Evolutionary conservation across 1,284 basidiomycete genomes (phyloP), one percentile per base, ranked within the genome.

Genomic region (Ganoderma meredithae): DNA sequence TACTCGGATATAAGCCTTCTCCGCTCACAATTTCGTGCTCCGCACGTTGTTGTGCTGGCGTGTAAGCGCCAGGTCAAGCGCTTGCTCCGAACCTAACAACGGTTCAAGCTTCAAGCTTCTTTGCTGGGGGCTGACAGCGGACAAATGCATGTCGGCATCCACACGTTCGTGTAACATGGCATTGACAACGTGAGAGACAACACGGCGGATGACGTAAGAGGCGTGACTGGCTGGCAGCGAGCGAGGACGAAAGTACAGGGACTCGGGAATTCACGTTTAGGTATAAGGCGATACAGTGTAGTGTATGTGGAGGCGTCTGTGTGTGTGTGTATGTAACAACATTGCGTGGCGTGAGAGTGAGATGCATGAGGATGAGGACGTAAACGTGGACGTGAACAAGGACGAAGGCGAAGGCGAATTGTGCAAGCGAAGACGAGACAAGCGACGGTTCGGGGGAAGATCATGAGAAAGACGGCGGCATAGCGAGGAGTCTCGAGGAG

Each of bases 341-440:
- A 69, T 69, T 71, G 74, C 69, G 63, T 69, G 62, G 58, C 66
- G 66, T 68, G 65, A 64, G 56, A 63, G 44, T 47, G 60, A 52
- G 53, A 59, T 66, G 65, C 59, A 71, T 58, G 69, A 66, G 52
- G 67, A 71, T 58, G 69, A 66, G 52, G 67, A 59, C 69, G 72
- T 59, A 67, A 63, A 63, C 47, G 67, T 39, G 55, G 56, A 33
- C 53, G 53, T 9, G 27, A 10, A 55, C 33, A 27, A 15, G 5
- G 33, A 15, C 53, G 53, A 31, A 33, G 33, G 12, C 53, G 53
- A 15, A 53, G 27, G 22, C 49, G 69, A 60, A 62, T 8, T 39
- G 36, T 8, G 36, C 36, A 39, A 8, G 36, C 61, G 61, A 17
- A 36, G 36, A 55, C 47, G 36, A 8, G 10, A 44, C 7, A 8